A percentile compares a stretch with the other conserved stretches of the same genome.
phyloP scores from a whole-genome alignment of 106 monocot species.

The Chionographis japonica region DNA sequence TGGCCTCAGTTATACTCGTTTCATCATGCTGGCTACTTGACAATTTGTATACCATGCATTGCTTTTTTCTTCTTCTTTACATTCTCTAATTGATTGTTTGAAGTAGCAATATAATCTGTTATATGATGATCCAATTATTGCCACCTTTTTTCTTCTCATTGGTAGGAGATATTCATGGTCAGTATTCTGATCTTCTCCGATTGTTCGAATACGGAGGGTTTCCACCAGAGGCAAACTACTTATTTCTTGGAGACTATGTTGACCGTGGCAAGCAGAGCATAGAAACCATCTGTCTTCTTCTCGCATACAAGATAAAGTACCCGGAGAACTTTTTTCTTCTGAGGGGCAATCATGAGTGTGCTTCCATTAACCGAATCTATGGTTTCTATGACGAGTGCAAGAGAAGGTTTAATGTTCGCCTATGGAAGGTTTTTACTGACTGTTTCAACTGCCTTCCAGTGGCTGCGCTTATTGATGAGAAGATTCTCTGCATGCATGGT shows the following conservation, averaged over 20 bases:
- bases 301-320: constrained; percentile 17
- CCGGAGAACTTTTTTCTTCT: constrained; percentile 15
- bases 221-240: constrained; percentile 13
- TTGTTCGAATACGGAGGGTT: constrained; percentile 19
- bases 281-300: constrained; percentile 16
- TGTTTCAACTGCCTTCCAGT: constrained; percentile 20
- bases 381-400: constrained; percentile 19
- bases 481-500: constrained; percentile 22
- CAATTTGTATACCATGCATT: too few species aligned
- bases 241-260: constrained; percentile 20
- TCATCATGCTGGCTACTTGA: too few species aligned
- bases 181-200: constrained; percentile 17
- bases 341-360: constrained; percentile 16
- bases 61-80: too few species aligned
- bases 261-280: constrained; percentile 18
- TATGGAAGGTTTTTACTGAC: constrained; percentile 19
- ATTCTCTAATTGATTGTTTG: too few species aligned
- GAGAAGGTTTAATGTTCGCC: constrained; percentile 19
- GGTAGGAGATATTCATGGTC: constrained; percentile 19
- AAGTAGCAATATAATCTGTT: too few species aligned
- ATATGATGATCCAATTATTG: not conserved
- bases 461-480: constrained; percentile 21
- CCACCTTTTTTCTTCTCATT: not conserved
- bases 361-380: constrained; percentile 20
- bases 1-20: too few species aligned